Percentiles rank a stretch among this genome's conserved stretches.
Conservation (phyloP, 169 alveolate species). For the Plasmodium reichenowi region DNA sequence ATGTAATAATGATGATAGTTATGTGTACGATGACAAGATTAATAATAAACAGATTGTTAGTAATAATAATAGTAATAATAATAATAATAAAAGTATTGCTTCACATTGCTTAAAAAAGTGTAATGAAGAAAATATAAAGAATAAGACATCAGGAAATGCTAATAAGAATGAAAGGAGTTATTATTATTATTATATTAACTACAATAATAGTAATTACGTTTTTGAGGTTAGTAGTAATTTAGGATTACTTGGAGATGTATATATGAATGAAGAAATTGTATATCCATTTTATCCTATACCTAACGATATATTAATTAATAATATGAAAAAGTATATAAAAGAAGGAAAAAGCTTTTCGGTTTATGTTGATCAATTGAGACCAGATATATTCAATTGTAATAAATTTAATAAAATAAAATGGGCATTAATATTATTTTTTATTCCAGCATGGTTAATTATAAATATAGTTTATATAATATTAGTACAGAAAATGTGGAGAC, state of each 20-base stretch:
- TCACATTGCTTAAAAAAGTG: too few species aligned
- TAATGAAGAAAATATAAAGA: too few species aligned
- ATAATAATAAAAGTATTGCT: not conserved
- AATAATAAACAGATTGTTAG: not conserved
- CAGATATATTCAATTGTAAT: constrained; percentile 35
- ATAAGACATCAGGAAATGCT: not conserved
- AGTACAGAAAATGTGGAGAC: constrained; percentile 63
- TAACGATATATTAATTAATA: constrained; percentile 15
- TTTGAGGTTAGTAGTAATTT: constrained; percentile 14
- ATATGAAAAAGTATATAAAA: constrained; percentile 26
- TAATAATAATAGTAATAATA: not conserved
- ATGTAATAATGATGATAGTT: not conserved
- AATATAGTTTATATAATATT: constrained; percentile 43
- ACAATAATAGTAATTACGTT: constrained; percentile 7
- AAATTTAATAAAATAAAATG: constrained; percentile 66
- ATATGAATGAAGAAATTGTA: not conserved
- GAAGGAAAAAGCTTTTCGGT: constrained; percentile 29
- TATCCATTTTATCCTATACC: constrained; percentile 1
- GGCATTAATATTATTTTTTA: constrained; percentile 54
- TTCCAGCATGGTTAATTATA: constrained; percentile 76
- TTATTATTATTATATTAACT: constrained; percentile 14
- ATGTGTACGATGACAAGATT: not conserved
- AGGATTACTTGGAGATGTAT: not conserved
- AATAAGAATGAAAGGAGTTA: not conserved
- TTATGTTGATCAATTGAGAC: constrained; percentile 36